A percentile compares a stretch with the other conserved stretches of the same genome.
Conservation (phyloP, 2,329 filamentous ascomycete species). For the Ambrosiella xylebori region DNA sequence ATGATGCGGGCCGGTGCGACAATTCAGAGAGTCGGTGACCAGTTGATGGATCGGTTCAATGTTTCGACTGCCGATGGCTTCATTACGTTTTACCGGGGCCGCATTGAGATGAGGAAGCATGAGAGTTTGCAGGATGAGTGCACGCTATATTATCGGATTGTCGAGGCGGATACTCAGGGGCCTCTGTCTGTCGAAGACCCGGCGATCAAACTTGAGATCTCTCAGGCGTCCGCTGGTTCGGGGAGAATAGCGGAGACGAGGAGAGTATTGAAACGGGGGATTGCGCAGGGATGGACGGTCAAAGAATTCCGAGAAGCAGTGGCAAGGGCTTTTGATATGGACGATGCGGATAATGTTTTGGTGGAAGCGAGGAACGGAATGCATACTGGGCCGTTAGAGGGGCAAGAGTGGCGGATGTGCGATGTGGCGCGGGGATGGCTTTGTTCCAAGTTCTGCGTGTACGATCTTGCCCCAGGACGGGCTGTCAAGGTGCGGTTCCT, state of each 20-base stretch:
- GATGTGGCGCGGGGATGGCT: slow-evolving; percentile 9
- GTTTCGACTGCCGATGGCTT: slow-evolving; percentile 6
- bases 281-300: slow-evolving; percentile 2
- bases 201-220: not conserved
- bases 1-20: not conserved
- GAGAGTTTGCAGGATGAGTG: slow-evolving; percentile 4
- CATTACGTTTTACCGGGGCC: slow-evolving; percentile 6
- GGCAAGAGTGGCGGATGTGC: slow-evolving; percentile 8
- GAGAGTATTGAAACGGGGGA: not conserved
- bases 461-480: not conserved
- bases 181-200: not conserved
- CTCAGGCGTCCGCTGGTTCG: not conserved
- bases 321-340: slow-evolving; percentile 2
- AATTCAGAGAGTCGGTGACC: slow-evolving; percentile 4
- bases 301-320: slow-evolving; percentile 2
- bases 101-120: slow-evolving; percentile 3
- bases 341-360: slow-evolving; percentile 8
- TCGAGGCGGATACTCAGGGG: not conserved
- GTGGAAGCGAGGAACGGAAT: slow-evolving; percentile 11
- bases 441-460: slow-evolving; percentile 10
- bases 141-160: slow-evolving; percentile 8
- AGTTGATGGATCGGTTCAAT: not conserved
- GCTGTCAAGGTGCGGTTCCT: slow-evolving; percentile 4
- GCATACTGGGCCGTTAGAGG: slow-evolving; percentile 8
- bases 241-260: not conserved